Evolutionary conservation across 768 basidiomycete species (phyloP), one percentile per base, ranked within the genome.

Genomic region (Termitomyces sp.): DNA sequence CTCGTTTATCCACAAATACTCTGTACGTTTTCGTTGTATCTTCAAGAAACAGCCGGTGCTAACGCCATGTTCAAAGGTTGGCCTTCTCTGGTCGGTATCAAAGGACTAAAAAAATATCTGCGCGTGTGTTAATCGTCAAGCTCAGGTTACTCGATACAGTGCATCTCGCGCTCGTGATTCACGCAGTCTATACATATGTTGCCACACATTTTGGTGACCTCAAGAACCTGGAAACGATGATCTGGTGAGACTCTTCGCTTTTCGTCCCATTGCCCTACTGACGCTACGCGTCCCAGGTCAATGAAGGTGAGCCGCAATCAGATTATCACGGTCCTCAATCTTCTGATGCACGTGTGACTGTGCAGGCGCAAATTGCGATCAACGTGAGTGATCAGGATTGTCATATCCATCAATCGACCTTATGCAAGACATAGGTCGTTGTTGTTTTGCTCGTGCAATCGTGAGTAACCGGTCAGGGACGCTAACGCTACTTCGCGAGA

Each of bases 371-470:
- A 68, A 71, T 74, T 2, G 59, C 69, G n/a, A 65, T 79, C 29
- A 78, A 78, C 54, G 77, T 79, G 60, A 62, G 73, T 64, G 24
- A 28, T 33, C 33, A 45, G 16, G 24, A 45, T 22, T 16, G 42
- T 5, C 8, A 46, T n/a, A 53, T 36, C n/a, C 7, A 20, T 46
- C 15, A 16, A 20, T 13, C 12, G 10, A 26, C 28, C 52, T 39
- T 42, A 9, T 26, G 36, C 46, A n/a, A 16, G 33, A 31, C 24
- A 26, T 26, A 76, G 72, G 75, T 78, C 3, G 57, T 79, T 4
- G 73, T 80, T 29, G 70, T 79, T 34, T 60, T 80, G 3, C 56
- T 79, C 26, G 78, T 80, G 1, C 79, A 80, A 65, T 71, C 70
- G 76, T 77, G 57, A 58, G 73, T 68, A 7, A 44, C 18, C 37